These are phyloP conservation scores for Exophiala sideris DNA, from an alignment of 2,329 filamentous ascomycete genomes.

Conservation along the genomic window DNA sequence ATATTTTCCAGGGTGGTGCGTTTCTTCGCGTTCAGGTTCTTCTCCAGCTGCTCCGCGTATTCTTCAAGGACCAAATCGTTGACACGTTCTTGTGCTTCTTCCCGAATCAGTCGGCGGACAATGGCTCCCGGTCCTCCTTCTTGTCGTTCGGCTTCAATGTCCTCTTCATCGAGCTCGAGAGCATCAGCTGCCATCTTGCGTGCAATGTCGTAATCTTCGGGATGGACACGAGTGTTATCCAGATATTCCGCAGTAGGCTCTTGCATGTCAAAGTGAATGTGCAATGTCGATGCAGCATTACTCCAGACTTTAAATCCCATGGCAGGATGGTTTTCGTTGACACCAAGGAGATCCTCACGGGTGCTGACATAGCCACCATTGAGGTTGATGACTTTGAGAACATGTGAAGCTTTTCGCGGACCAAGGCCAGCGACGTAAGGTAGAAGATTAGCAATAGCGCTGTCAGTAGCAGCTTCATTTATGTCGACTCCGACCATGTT, in stretches of 20 bases:
- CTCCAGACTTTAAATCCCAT: conserved; percentile 91
- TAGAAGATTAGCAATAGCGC: conserved; percentile 79
- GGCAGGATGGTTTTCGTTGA: conserved; percentile 75
- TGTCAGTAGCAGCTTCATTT: conserved; percentile 80
- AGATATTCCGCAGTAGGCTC: conserved; percentile 83
- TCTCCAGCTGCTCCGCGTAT: conserved; percentile 92
- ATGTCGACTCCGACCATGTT: conserved; percentile 95
- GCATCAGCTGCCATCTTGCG: conserved; percentile 98
- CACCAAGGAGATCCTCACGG: conserved; percentile 82
- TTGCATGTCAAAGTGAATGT: conserved; percentile 79
- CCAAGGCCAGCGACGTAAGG: conserved; percentile 90
- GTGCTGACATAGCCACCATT: conserved; percentile 84
- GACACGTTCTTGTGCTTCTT: conserved; percentile 89
- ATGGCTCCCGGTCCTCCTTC: conserved; percentile 87
- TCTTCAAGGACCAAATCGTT: conserved; percentile 95
- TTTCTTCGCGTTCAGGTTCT: conserved; percentile 89
- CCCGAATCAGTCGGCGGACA: conserved; percentile 89
- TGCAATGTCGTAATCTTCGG: conserved; percentile 96
- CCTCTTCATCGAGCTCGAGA: conserved; percentile 92
- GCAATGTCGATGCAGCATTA: conserved; percentile 95
- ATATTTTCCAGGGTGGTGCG: conserved; percentile 95
- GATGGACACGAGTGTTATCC: conserved; percentile 95
- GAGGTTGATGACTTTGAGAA: conserved; percentile 84
- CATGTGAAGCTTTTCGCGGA: conserved; percentile 79
- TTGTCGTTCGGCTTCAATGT: conserved; percentile 90